Percentiles rank a stretch among this genome's conserved stretches.
Conservation (phyloP, 176 grass and related monocot genomes). For the Hyparrhenia diplandra region DNA sequence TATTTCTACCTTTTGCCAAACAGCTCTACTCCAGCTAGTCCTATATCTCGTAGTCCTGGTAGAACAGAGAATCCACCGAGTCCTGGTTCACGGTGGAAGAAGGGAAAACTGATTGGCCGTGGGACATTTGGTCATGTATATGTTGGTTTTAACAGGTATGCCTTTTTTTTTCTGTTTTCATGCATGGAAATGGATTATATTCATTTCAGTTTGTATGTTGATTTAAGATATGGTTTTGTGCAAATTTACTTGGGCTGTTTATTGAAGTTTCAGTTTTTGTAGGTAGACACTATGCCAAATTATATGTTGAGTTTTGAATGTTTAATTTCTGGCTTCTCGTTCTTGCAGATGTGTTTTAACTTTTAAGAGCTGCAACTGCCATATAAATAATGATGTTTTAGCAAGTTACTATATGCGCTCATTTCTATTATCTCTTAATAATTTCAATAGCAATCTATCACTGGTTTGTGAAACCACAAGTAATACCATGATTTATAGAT, state of each 20-base stretch:
- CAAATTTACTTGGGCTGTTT: background rate
- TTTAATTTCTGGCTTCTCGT: slow-evolving; percentile 2
- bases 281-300: background rate
- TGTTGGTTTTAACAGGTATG: slow-evolving; percentile 98
- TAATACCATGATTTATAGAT: slow-evolving; percentile 9
- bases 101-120: slow-evolving; percentile 88
- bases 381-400: slow-evolving; percentile 19
- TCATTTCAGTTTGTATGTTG: slow-evolving; percentile 7
- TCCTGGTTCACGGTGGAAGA: slow-evolving; percentile 97
- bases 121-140: slow-evolving; percentile 99
- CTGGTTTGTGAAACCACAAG: background rate
- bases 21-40: slow-evolving; percentile 70
- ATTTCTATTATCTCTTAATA: background rate
- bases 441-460: background rate
- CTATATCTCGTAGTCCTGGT: slow-evolving; percentile 88
- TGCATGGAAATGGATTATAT: slow-evolving; percentile 12
- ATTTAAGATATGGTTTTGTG: background rate
- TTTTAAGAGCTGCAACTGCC: background rate
- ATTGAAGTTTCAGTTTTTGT: background rate
- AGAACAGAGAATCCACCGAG: slow-evolving; percentile 80
- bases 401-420: background rate
- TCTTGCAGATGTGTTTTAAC: background rate
- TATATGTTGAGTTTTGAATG: slow-evolving; percentile 11
- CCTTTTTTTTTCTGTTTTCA: slow-evolving; percentile 34
- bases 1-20: slow-evolving; percentile 60